These are phyloP conservation scores for Spirogloea muscicola DNA, from an alignment of 139 green algal species.

Conservation along the genomic window DNA sequence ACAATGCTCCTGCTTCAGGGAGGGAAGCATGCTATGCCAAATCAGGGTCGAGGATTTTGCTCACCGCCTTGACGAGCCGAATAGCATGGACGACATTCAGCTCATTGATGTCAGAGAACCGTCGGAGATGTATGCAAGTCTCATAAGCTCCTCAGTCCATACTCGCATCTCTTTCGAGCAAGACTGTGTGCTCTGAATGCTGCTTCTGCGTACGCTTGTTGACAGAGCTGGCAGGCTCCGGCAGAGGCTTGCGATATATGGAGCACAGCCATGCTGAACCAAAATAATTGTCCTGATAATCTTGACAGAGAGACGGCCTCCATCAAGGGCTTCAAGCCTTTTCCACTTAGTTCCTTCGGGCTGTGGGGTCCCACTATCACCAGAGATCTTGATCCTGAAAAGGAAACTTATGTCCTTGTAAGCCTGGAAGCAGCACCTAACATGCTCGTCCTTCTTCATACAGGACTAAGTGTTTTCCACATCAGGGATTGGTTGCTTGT, in stretches of 20 bases:
- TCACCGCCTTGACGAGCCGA: too few species aligned
- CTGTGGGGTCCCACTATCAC: constrained; percentile 47
- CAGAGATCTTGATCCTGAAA: constrained; percentile 56
- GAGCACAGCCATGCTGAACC: too few species aligned
- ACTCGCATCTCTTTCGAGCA: neutral
- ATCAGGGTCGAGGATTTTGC: constrained; percentile 31
- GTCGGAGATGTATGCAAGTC: constrained; percentile 21
- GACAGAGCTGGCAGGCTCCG: too few species aligned
- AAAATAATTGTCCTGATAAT: too few species aligned
- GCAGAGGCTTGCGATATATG: too few species aligned
- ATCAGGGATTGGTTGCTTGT: too few species aligned
- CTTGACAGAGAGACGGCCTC: constrained; percentile 21
- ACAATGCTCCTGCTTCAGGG: too few species aligned
- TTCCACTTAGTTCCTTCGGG: constrained; percentile 49
- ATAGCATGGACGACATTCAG: constrained; percentile 20
- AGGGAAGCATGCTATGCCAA: constrained; percentile 6
- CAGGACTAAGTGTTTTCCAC: too few species aligned
- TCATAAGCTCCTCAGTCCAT: neutral
- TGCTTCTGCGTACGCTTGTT: too few species aligned
- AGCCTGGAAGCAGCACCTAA: neutral
- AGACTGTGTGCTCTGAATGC: too few species aligned
- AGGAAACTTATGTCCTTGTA: constrained; percentile 66
- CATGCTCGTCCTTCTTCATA: too few species aligned
- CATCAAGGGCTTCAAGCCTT: constrained; percentile 52
- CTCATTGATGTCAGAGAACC: constrained; percentile 38